A percentile compares a stretch with the other conserved stretches of the same genome.
Conservation (phyloP, 768 basidiomycete genomes). For the Leucocoprinus leucothites region DNA sequence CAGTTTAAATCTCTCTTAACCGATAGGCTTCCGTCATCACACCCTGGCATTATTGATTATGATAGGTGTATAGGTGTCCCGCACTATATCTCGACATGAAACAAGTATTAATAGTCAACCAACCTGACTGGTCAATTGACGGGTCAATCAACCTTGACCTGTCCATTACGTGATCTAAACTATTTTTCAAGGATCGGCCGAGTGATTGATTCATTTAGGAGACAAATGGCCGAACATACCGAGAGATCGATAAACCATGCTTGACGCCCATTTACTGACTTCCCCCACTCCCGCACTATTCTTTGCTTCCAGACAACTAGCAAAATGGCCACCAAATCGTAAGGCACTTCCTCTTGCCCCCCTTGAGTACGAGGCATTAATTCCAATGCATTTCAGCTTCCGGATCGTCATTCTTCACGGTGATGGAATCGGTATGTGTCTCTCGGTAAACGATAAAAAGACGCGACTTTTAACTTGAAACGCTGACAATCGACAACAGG, state of each 20-base stretch:
- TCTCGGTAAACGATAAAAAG: neutral
- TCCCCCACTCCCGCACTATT: neutral
- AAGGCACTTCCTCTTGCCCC: conserved; percentile 10
- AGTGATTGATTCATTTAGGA: neutral
- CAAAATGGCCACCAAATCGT: conserved; percentile 47
- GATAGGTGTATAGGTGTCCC: no score
- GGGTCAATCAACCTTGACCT: no score
- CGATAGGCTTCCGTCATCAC: no score
- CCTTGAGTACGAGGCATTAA: no score
- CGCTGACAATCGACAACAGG: conserved; percentile 39
- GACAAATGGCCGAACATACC: neutral
- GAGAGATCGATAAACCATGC: neutral
- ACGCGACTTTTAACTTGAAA: neutral
- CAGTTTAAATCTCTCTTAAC: no score
- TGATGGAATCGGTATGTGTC: conserved; percentile 85
- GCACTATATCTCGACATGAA: no score
- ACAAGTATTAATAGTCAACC: no score
- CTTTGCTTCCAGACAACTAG: neutral
- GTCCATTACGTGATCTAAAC: no score
- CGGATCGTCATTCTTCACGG: conserved; percentile 90
- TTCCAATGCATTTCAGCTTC: conserved; percentile 48
- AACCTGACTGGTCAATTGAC: no score
- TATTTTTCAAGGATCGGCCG: conserved; percentile 8
- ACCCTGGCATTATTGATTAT: no score
- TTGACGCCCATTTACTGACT: neutral